A percentile compares a stretch with the other conserved stretches of the same genome.
phyloP scores from a whole-genome alignment of 2,329 filamentous ascomycete species.

The Dendrostoma leiphaemia region DNA sequence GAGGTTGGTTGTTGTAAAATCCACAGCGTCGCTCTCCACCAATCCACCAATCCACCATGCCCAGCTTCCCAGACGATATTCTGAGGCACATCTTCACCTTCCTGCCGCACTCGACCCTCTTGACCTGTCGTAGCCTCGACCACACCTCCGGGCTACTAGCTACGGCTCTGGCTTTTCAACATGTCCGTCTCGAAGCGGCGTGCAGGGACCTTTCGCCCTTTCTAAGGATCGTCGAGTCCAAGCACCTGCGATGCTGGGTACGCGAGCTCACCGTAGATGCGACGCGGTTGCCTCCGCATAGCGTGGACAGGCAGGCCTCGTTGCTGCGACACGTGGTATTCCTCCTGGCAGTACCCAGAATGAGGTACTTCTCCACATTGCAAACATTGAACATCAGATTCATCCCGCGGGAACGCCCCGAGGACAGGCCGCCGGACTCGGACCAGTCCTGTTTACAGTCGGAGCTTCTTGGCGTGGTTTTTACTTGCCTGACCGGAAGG shows the following conservation, averaged over 20 bases:
- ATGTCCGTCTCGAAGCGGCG: not conserved
- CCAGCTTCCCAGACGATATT: conserved; percentile 3
- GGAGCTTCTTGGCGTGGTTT: not conserved
- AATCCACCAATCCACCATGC: too few relatives aligned
- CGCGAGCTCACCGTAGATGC: conserved; percentile 6
- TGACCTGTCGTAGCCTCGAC: conserved; percentile 1
- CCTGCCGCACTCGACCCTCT: conserved; percentile 1
- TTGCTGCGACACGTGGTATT: not conserved
- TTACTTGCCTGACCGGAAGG: not conserved
- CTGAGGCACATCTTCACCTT: not conserved
- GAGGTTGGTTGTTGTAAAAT: too few relatives aligned
- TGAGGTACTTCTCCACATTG: conserved; percentile 1
- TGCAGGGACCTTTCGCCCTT: not conserved
- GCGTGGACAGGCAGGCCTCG: not conserved
- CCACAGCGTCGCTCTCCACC: too few relatives aligned
- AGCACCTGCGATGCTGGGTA: not conserved
- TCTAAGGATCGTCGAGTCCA: not conserved
- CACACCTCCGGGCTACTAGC: not conserved
- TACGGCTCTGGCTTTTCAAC: not conserved
- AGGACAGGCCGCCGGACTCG: too few relatives aligned
- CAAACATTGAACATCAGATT: conserved; percentile 9
- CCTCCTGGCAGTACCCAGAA: not conserved
- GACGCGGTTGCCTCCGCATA: too few relatives aligned
- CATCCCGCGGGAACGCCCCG: too few relatives aligned
- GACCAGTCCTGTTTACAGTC: not conserved